Base-by-base conservation (phyloP, 495 filamentous ascomycete species). In the Penicillium taxi region DNA sequence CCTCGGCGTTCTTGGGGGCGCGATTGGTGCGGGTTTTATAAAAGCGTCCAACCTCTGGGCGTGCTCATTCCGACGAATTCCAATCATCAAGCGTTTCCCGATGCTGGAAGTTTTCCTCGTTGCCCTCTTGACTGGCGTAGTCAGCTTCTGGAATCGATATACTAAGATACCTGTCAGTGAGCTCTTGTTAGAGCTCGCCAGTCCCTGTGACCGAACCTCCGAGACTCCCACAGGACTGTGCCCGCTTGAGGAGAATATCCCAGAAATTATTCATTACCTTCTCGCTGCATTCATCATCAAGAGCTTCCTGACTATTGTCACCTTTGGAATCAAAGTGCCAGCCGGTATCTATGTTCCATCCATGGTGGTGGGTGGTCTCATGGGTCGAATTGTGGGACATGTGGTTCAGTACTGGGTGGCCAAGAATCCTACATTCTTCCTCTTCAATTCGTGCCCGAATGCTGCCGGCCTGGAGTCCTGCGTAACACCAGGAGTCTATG, bases 311-410 rank as follows among this genome's bases (percentile, higher is more conserved):
- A 98, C 91, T 0, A 79, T 79, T 26, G 77, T 94, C 39, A 93
- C 88, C 0, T 95, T 95, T 55, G 88, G 88, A 1, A 86, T 94
- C 53, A 98, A 98, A 61, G 81, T 96, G 2, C 91, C 91, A 7
- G 86, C 88, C 2, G 91, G 91, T 21, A 96, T 98, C 42, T 98
- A 96, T 48, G 89, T 98, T 0, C 91, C 91, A 3, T 93, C 86
- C 47, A 98, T 98, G 91, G 91, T 98, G 21, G 86, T 95, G 30
- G 91, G 91, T 39, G 91, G 91, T 53, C 67, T 98, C 26, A 80
- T 94, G 69, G 91, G 91, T 21, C 82, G 91, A 2, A 76, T 87
- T 11, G 78, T 95, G 33, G 91, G 91, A 1, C 88, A 96, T 52
- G 46, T 77, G 7, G 81, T 94, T 0, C 91, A 98, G 54, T 91